Evolutionary conservation across 345 rosid genomes (phyloP).

Genomic region (Eucalyptus grandis): DNA sequence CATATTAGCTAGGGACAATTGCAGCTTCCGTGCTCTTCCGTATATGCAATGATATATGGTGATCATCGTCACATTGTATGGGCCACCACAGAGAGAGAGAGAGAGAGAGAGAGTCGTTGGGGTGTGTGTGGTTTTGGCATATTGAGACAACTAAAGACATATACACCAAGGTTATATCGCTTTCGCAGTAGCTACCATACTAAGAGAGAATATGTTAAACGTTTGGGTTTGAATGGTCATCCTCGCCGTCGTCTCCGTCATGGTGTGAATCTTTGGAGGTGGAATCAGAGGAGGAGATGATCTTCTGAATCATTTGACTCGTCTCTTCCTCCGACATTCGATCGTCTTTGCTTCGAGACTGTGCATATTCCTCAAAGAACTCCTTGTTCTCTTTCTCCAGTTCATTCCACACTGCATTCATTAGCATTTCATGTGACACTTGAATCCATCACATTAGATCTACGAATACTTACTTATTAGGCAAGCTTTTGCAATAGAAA

Average conservation of each 20-base stretch:
- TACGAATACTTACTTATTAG: not conserved
- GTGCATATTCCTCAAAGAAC: slow-evolving; percentile 64
- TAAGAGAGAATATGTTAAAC: not conserved
- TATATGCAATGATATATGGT: not conserved
- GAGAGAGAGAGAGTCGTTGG: not conserved
- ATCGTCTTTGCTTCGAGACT: slow-evolving; percentile 48
- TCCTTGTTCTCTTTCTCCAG: slow-evolving; percentile 90
- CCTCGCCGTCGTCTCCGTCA: not conserved
- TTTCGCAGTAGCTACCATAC: not conserved
- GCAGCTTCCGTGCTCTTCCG: not conserved
- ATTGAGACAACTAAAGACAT: not conserved
- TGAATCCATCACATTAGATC: not conserved
- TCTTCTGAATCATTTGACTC: slow-evolving; percentile 58
- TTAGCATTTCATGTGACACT: not conserved
- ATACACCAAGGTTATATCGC: not conserved
- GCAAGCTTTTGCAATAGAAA: not conserved
- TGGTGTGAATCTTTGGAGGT: slow-evolving; percentile 15
- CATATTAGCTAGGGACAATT: not conserved
- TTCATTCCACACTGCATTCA: slow-evolving; percentile 70
- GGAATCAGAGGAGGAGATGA: slow-evolving; percentile 37
- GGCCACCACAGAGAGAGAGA: slow-evolving; percentile 3
- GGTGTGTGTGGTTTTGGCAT: not conserved
- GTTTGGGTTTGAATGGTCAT: not conserved
- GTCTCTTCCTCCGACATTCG: slow-evolving; percentile 86
- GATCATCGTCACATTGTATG: not conserved